Percentiles rank a stretch among this genome's conserved stretches.
Conservation (phyloP, 495 filamentous ascomycete genomes). For the Daldinia vernicosa region DNA sequence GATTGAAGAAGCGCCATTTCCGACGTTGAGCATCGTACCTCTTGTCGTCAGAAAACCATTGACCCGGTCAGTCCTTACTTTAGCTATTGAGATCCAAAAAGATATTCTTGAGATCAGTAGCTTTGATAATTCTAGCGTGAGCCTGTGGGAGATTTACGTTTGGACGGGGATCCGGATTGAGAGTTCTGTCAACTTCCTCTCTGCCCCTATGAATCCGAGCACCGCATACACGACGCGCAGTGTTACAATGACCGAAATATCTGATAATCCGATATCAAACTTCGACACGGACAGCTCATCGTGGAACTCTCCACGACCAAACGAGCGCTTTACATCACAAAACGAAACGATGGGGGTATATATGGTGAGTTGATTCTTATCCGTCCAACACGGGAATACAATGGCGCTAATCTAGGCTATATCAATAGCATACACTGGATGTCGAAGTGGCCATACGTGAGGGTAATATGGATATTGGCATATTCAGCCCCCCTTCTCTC, state of each 20-base stretch:
- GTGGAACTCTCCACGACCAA: constrained; percentile 9
- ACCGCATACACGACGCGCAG: constrained; percentile 14
- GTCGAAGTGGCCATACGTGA: constrained; percentile 60
- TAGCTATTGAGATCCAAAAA: constrained; percentile 51
- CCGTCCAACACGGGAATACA: not conserved
- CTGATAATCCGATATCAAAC: not conserved
- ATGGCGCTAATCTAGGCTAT: constrained; percentile 21
- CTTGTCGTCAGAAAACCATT: constrained; percentile 42
- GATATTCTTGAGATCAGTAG: constrained; percentile 53
- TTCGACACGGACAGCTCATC: constrained; percentile 1
- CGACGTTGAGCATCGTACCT: constrained; percentile 55
- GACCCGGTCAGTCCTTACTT: not conserved
- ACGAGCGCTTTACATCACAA: constrained; percentile 9
- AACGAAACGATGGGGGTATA: constrained; percentile 47
- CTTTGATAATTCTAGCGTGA: constrained; percentile 47
- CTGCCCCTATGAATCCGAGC: constrained; percentile 38
- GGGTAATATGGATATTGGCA: constrained; percentile 61
- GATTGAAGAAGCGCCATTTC: constrained; percentile 40
- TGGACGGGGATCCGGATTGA: constrained; percentile 59
- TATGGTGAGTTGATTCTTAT: constrained; percentile 43
- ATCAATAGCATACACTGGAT: constrained; percentile 61
- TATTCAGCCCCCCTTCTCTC: constrained; percentile 55
- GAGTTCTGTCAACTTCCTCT: constrained; percentile 67
- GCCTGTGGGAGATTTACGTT: constrained; percentile 59
- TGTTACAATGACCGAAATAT: constrained; percentile 31